phyloP scores from a whole-genome alignment of 1,284 basidiomycete species.

The Ustilago tritici region DNA sequence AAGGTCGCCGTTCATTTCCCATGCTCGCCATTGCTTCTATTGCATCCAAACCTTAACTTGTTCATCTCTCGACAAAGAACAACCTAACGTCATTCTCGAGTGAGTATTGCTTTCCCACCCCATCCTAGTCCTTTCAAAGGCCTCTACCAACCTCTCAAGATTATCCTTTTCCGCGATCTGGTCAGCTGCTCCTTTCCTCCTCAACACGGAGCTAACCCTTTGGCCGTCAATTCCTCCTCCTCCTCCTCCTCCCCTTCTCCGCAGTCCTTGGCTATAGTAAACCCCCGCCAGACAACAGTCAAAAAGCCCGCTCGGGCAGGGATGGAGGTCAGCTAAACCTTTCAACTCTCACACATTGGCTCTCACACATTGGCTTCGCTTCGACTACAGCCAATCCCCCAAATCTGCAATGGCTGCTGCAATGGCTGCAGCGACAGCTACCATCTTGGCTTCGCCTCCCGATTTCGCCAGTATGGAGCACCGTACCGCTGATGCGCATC shows the following conservation, averaged over 20 bases:
- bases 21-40: slow-evolving; percentile 4
- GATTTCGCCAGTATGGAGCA: slow-evolving; percentile 44
- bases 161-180: not conserved
- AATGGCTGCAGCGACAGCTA: slow-evolving; percentile 43
- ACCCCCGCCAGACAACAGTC: slow-evolving; percentile 3
- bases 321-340: slow-evolving; percentile 27
- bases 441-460: slow-evolving; percentile 36
- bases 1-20: not conserved
- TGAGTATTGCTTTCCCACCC: slow-evolving; percentile 10
- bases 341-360: not conserved
- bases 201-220: not conserved
- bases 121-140: not conserved
- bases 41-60: slow-evolving; percentile 15
- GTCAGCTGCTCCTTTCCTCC: not conserved
- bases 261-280: slow-evolving; percentile 9
- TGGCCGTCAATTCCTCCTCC: not conserved
- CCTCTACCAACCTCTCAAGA: not conserved
- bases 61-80: slow-evolving; percentile 9
- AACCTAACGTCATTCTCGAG: slow-evolving; percentile 19
- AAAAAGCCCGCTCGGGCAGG: slow-evolving; percentile 11
- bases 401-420: slow-evolving; percentile 33
- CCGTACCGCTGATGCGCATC: slow-evolving; percentile 26
- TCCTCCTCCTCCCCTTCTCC: not conserved
- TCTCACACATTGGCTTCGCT: no score
- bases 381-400: not conserved